Base-by-base conservation (phyloP, 441 rosid species). In the Populus tomentosa region DNA sequence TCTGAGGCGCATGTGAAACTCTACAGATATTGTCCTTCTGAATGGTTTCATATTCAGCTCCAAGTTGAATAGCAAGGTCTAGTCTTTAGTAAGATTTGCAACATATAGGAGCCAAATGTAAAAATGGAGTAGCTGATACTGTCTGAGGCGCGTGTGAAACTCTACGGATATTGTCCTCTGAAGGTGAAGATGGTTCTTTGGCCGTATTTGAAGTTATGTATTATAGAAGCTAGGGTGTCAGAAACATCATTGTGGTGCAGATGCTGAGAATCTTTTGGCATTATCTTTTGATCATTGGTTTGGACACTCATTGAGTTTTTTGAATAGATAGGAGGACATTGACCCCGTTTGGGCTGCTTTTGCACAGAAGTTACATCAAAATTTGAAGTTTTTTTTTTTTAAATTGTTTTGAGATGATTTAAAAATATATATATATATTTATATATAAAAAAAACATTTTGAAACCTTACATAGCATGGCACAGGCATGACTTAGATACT, bases 1-100 rank as follows among this genome's bases (percentile, higher is more conserved):
- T 11, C 14, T 4, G 50, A 10, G 50, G 50, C 50, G 77, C 83
- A 74, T 75, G 84, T 81, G 84, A 84, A 21, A 67, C 67, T 74
- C 66, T 63, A 69, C 46, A 11, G 14, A 40, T 40, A 46, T 4
- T 14, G 56, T 46, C 56, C 56, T 20, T 14, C 56, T 42, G 53
- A 71, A 71, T 30, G 72, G 67, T 56, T 42, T 16, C 63, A 14
- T 5, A 1, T 56, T n/a, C 67, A 14, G 74, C 72, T 26, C 28
- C 20, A 40, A 10, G 14, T 28, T 59, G 18, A 70, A 76, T 32
- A 14, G 33, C 38, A 35, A 24, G 14, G 10, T 67, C 28, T 30
- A n/a, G 67, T 67, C 42, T 33, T 38, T 7, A 56, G 69, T 20
- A 23, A 61, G 24, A 30, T 35, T 64, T 42, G 36, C 26, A 36